Evolutionary conservation across 495 filamentous ascomycete species (phyloP), one percentile per base, ranked within the genome.

Genomic region (Xylaria flabelliformis): DNA sequence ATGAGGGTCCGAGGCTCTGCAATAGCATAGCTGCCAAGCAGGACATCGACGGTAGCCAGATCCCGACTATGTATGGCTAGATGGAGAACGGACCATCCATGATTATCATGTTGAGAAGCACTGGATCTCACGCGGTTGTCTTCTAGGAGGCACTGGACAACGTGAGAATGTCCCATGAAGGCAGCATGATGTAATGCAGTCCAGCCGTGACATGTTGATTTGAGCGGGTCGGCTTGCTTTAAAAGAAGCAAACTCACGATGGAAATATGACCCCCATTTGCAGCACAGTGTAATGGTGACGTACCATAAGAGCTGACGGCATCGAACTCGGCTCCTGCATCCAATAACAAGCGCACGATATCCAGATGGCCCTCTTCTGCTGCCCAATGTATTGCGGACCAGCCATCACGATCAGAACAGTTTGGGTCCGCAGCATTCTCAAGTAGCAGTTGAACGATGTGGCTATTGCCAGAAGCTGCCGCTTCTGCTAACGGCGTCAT

Each of bases 71-170:
- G 74, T 19, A 78, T 42, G 65, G 79, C 79, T 64, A 80, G 69
- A 77, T 80, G 79, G 70, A 80, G 79, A 72, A 72, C 76, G 53
- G 79, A 79, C 79, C 79, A 80, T 71, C 79, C 77, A 72, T 80
- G 79, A 50, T 78, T 80, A 50, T 80, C 79, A 74, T 72, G 70
- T 74, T 72, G 70, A 69, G 74, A 76, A 64, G 76, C 72, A 70
- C 42, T 79, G 64, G 77, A 75, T 70, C 72, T 42, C 74, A 80
- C 70, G 24, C 76, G 69, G 1, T 56, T 34, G 46, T 67, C 70
- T 32, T 50, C 73, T 36, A 80, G 59, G 44, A 80, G 71, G 32
- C 70, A 12, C 65, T 73, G 64, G 32, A 78, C 71, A 12, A 76
- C 70, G 65, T 64, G 65, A 73, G 71, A 69, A 21, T 73, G 66